Evolutionary conservation across 1,139 yeast species (phyloP).

Genomic region (Blastobotrys elegans): DNA sequence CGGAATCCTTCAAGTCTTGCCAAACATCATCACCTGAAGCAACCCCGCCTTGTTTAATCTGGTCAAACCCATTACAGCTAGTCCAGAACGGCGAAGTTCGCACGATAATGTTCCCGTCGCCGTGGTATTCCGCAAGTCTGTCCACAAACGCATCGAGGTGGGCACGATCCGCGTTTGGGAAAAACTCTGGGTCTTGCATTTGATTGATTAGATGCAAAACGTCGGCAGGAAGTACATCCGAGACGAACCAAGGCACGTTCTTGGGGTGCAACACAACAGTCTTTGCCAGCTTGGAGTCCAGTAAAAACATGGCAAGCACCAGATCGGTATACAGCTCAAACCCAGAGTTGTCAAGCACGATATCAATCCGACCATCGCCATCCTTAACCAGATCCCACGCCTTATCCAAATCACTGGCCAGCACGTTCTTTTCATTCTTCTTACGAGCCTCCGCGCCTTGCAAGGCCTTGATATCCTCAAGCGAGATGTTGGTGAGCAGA

Average conservation of each 20-base stretch:
- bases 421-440: slow-evolving; percentile 74
- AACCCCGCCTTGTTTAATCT: slow-evolving; percentile 49
- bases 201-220: slow-evolving; percentile 56
- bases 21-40: slow-evolving; percentile 57
- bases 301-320: slow-evolving; percentile 63
- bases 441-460: slow-evolving; percentile 89
- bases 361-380: slow-evolving; percentile 56
- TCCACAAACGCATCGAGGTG: slow-evolving; percentile 46
- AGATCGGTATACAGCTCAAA: slow-evolving; percentile 91
- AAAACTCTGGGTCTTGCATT: slow-evolving; percentile 48
- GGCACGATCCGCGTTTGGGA: slow-evolving; percentile 44
- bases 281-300: slow-evolving; percentile 62
- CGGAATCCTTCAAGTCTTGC: slow-evolving; percentile 50
- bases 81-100: slow-evolving; percentile 85
- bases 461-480: slow-evolving; percentile 82
- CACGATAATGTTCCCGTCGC: slow-evolving; percentile 48
- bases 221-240: slow-evolving; percentile 88
- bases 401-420: slow-evolving; percentile 64
- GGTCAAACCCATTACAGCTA: slow-evolving; percentile 62
- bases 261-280: slow-evolving; percentile 81
- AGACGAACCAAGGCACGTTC: slow-evolving; percentile 94
- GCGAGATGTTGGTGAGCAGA: slow-evolving; percentile 56
- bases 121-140: slow-evolving; percentile 46
- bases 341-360: slow-evolving; percentile 91
- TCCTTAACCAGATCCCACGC: slow-evolving; percentile 51